Evolutionary conservation across 2,329 filamentous ascomycete species (phyloP).

Genomic region (Shiraia bambusicola): DNA sequence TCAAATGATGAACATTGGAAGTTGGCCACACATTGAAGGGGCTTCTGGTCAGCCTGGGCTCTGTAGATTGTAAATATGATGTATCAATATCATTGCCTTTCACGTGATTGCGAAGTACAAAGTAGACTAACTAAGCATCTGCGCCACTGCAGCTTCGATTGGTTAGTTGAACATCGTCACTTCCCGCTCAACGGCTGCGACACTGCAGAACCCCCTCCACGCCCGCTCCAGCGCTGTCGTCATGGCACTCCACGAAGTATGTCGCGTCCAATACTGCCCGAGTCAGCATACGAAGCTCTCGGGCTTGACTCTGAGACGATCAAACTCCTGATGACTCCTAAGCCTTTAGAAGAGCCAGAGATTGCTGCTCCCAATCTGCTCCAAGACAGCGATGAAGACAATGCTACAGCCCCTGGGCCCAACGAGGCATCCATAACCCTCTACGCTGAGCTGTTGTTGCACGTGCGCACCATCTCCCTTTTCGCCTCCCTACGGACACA

Average conservation of each 20-base stretch:
- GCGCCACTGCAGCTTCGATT: not conserved
- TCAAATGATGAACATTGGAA: too few species aligned
- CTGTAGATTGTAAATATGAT: slow-evolving; percentile 1
- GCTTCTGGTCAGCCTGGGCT: not conserved
- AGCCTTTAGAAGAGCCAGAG: slow-evolving; percentile 21
- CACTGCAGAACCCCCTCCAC: slow-evolving; percentile 3
- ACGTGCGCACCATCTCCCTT: slow-evolving; percentile 62
- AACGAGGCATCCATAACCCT: slow-evolving; percentile 45
- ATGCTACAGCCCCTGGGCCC: slow-evolving; percentile 22
- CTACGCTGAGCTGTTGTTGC: slow-evolving; percentile 62
- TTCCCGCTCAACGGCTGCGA: slow-evolving; percentile 1
- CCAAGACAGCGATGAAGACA: slow-evolving; percentile 27
- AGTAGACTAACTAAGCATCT: not conserved
- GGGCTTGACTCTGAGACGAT: slow-evolving; percentile 33
- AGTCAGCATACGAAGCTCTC: slow-evolving; percentile 41
- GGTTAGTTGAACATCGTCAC: slow-evolving; percentile 3
- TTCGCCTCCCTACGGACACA: slow-evolving; percentile 54
- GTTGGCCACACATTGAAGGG: too few species aligned
- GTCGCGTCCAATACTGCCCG: slow-evolving; percentile 36
- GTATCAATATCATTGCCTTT: not conserved
- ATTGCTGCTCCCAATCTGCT: slow-evolving; percentile 35
- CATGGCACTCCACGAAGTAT: slow-evolving; percentile 35
- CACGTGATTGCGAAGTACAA: not conserved
- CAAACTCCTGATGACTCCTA: slow-evolving; percentile 36
- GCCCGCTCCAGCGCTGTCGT: slow-evolving; percentile 17